A percentile compares a stretch with the other conserved stretches of the same genome.
Evolutionary conservation across 306 rosid genomes (phyloP).

Genomic region (Alnus glutinosa): DNA sequence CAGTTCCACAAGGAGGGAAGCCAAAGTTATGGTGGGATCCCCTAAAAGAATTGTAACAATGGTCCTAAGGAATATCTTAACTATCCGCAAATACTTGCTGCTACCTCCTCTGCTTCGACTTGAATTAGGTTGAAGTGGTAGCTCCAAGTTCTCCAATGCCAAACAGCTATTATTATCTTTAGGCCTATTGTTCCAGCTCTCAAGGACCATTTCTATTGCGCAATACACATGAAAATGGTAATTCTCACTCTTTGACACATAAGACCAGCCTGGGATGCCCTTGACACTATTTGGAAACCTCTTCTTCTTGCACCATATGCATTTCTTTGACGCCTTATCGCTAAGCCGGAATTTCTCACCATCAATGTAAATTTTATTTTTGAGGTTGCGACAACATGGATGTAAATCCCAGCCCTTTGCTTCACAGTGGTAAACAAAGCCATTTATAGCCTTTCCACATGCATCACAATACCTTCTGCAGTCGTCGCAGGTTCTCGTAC

Average conservation of each 20-base stretch:
- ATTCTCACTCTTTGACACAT: conserved; percentile 1
- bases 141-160: conserved; percentile 15
- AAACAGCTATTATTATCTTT: neutral
- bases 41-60: conserved; percentile 16
- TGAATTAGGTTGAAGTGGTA: neutral
- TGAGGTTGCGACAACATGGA: conserved; percentile 1
- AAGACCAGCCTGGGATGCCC: conserved; percentile 21
- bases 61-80: neutral
- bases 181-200: neutral
- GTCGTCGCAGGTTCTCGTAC: neutral
- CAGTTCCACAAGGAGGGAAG: neutral
- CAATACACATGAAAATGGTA: conserved; percentile 27
- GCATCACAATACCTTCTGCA: conserved; percentile 4
- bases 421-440: conserved; percentile 17
- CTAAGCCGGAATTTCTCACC: conserved; percentile 5
- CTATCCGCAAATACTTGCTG: conserved; percentile 3
- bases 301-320: conserved; percentile 21
- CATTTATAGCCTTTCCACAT: conserved; percentile 7
- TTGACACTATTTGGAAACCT: neutral
- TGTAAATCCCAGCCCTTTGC: conserved; percentile 9
- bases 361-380: neutral
- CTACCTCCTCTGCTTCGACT: neutral
- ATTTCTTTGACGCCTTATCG: neutral
- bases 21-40: conserved; percentile 5
- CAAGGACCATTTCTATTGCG: neutral